Conservation (phyloP, 345 rosid genomes). For the Rhodamnia argentea region DNA sequence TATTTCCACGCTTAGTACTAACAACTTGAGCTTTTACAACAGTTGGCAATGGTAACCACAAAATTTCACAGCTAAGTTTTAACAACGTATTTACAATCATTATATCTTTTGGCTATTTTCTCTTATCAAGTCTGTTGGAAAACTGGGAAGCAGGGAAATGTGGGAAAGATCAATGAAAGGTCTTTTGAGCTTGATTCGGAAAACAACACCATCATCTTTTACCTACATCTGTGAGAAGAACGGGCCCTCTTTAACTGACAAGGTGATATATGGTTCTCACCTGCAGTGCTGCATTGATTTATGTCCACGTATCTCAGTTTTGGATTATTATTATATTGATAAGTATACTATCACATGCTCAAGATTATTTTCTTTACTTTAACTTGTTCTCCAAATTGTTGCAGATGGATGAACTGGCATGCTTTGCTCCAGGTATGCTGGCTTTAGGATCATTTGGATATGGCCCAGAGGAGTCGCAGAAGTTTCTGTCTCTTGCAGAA, state of each 20-base stretch:
- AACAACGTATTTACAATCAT: background rate
- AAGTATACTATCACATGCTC: background rate
- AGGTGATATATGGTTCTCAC: conserved; percentile 34
- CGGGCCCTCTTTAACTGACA: conserved; percentile 49
- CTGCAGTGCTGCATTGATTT: background rate
- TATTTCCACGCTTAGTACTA: too few species aligned
- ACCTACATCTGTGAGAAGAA: conserved; percentile 81
- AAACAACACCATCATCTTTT: conserved; percentile 80
- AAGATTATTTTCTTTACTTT: background rate
- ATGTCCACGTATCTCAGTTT: background rate
- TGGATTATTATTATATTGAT: background rate
- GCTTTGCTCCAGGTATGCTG: conserved; percentile 99
- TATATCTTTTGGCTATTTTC: background rate
- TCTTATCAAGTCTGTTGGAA: background rate
- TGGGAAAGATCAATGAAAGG: conserved; percentile 99
- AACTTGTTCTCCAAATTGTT: background rate
- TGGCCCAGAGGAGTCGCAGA: conserved; percentile 65
- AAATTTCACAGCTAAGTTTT: background rate
- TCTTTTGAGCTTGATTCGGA: conserved; percentile 60
- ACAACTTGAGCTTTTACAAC: too few species aligned
- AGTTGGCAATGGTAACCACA: too few species aligned
- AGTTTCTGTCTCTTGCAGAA: conserved; percentile 72
- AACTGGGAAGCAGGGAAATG: conserved; percentile 61
- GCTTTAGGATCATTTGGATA: conserved; percentile 92
- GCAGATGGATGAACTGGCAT: conserved; percentile 99